Evolutionary conservation across 345 rosid species (phyloP).

Genomic region (Pugionium dolabratum): DNA sequence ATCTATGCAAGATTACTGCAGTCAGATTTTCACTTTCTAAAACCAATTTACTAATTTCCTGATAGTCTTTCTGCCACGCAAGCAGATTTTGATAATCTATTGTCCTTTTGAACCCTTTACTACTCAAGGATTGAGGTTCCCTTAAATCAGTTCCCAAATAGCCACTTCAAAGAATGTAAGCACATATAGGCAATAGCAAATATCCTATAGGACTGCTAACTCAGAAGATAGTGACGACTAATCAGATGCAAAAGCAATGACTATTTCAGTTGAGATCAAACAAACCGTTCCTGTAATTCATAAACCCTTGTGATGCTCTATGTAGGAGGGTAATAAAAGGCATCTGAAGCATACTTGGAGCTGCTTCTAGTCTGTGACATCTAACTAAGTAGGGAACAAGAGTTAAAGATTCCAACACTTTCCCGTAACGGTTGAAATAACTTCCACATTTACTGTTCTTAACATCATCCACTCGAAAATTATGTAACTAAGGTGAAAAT

Average conservation of each 20-base stretch:
- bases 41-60: neutral
- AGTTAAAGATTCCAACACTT: slow-evolving; percentile 8
- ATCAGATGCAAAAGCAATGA: neutral
- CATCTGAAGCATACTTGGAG: neutral
- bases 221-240: neutral
- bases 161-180: neutral
- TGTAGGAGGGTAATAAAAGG: neutral
- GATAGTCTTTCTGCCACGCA: neutral
- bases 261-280: neutral
- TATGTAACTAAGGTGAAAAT: neutral
- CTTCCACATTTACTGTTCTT: neutral
- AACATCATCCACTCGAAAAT: neutral
- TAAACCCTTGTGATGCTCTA: neutral
- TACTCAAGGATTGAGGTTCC: neutral
- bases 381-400: neutral
- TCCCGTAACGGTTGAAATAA: neutral
- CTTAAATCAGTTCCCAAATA: neutral
- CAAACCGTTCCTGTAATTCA: neutral
- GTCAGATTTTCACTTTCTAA: neutral
- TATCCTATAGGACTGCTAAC: neutral
- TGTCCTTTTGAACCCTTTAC: neutral
- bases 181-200: neutral
- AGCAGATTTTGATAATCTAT: neutral
- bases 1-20: neutral
- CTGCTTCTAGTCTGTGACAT: neutral